Conservation (phyloP, 495 filamentous ascomycete species). For the Parmelia sp. region DNA sequence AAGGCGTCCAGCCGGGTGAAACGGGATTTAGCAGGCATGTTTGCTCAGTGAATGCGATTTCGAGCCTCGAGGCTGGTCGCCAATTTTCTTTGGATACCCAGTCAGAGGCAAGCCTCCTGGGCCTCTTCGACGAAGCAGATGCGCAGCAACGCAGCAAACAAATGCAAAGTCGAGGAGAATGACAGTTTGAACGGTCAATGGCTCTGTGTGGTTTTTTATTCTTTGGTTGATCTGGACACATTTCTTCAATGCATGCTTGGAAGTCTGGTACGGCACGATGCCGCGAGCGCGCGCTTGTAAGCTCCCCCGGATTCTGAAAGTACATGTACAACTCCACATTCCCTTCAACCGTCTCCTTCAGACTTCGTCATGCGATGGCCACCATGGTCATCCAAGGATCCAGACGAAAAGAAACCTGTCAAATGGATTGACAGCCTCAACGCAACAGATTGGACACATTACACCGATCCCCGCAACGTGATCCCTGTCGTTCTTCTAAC, state of each 20-base stretch:
- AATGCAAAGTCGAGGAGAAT: not conserved
- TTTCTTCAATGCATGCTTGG: constrained; percentile 1
- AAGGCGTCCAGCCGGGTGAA: constrained; percentile 97
- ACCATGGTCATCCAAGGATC: constrained; percentile 36
- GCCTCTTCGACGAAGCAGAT: constrained; percentile 29
- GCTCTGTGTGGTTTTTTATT: no score
- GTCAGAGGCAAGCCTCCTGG: constrained; percentile 24
- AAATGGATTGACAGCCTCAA: constrained; percentile 49
- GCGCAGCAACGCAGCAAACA: not conserved
- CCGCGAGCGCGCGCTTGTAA: constrained; percentile 16
- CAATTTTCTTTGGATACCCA: constrained; percentile 18
- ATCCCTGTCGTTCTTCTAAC: constrained; percentile 65
- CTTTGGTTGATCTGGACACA: constrained; percentile 10
- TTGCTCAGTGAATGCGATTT: constrained; percentile 27
- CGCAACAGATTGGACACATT: constrained; percentile 58
- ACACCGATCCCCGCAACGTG: constrained; percentile 58
- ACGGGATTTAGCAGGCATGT: constrained; percentile 60
- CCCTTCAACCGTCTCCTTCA: not conserved
- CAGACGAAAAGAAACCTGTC: constrained; percentile 27
- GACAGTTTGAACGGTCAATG: constrained; percentile 1
- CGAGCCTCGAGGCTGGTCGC: constrained; percentile 1
- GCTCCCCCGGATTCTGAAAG: constrained; percentile 3
- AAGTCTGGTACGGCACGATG: no score
- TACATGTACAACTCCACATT: not conserved
- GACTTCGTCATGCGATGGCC: constrained; percentile 47